Percentiles rank a stretch among this genome's conserved stretches.
Conservation (phyloP, 2,329 filamentous ascomycete genomes). For the Xylaria sp. region DNA sequence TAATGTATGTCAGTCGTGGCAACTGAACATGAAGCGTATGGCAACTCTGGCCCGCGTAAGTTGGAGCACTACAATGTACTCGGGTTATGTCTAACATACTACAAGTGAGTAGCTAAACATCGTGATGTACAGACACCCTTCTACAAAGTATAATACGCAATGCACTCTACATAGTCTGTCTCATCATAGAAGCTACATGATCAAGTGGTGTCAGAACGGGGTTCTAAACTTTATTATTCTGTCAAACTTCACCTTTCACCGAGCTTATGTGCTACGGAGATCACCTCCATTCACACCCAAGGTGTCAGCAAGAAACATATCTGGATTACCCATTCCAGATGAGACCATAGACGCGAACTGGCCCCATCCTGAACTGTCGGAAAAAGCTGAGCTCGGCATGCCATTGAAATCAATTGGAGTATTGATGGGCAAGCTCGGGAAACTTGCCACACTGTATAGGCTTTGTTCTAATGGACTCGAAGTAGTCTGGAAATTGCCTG, state of each 20-base stretch:
- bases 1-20: background rate
- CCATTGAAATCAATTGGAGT: constrained; percentile 30
- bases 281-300: background rate
- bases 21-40: background rate
- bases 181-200: background rate
- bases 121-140: background rate
- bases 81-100: background rate
- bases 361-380: constrained; percentile 44
- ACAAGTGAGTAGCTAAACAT: background rate
- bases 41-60: background rate
- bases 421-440: background rate
- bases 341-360: constrained; percentile 46
- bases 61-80: background rate
- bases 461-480: constrained; percentile 5
- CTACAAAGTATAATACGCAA: background rate
- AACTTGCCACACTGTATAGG: background rate
- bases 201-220: background rate
- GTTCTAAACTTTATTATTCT: background rate
- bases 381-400: constrained; percentile 27
- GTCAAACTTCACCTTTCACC: background rate
- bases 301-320: constrained; percentile 8
- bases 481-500: background rate
- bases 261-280: background rate
- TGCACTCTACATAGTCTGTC: no score
- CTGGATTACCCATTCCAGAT: constrained; percentile 39